Evolutionary conservation across 805 yeast species (phyloP), one percentile per base, ranked within the genome.

Genomic region (Candida rishiriensis): DNA sequence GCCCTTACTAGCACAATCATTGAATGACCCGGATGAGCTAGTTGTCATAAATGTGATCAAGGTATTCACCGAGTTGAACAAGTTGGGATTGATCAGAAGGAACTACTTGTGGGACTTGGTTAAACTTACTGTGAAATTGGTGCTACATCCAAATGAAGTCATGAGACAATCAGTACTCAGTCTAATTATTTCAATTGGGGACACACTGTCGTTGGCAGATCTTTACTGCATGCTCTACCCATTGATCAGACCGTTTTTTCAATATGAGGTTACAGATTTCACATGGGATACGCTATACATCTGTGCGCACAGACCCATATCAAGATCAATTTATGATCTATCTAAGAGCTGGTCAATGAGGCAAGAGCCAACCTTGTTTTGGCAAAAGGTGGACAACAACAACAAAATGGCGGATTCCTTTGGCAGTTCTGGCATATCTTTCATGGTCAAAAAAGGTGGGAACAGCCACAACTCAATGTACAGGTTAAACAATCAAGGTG

Each of bases 81-180:
- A 71, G 33, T 61, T 83, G 17, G 88, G 87, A 0, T 56, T 85
- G 29, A 66, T 85, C 6, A 64, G 75, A 26, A 69, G 71, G 40
- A 68, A 68, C 5, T 70, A 70, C 40, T 61, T 76, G 30, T 79
- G 83, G 76, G 85, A 80, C 48, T 61, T 83, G 3, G 64, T 81
- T 14, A 64, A 66, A 2, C 65, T 71, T 3, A 68, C 78, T 0
- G 66, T 81, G 3, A 78, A 80, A 43, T 71, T 91, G 26, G 57
- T 85, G 0, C 62, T 90, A 9, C 97, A 90, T 58, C 98, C 98
- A 0, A 90, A 88, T 61, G 84, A 79, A 42, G 83, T 95, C 81
- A 83, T 91, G 10, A 65, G 96, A 33, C 88, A 86, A 50, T 75
- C 84, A 2, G 77, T 85, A 0, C 55, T 88, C 36, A 65, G 72